A percentile compares a stretch with the other conserved stretches of the same genome.
Conservation (phyloP, 768 basidiomycete species). For the Lactarius quietus region DNA sequence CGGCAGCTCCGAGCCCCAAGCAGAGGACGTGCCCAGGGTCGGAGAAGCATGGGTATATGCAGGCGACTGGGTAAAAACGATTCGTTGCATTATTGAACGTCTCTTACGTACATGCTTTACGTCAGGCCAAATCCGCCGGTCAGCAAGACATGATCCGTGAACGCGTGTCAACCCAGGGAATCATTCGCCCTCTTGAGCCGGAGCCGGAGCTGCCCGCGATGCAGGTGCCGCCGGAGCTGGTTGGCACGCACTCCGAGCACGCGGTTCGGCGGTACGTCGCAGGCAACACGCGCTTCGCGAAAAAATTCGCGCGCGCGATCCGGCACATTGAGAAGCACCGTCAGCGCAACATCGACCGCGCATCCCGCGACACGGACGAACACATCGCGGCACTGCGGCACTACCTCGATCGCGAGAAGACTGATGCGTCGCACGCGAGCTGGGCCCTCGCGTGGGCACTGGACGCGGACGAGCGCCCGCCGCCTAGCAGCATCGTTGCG, state of each 20-base stretch:
- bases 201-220: slow-evolving; percentile 64
- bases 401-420: slow-evolving; percentile 33
- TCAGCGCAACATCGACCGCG: slow-evolving; percentile 57
- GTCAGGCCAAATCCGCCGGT: slow-evolving; percentile 34
- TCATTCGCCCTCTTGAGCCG: slow-evolving; percentile 79
- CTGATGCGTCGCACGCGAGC: slow-evolving; percentile 34
- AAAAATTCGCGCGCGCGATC: slow-evolving; percentile 57
- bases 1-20: slow-evolving; percentile 22
- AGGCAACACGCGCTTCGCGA: slow-evolving; percentile 55
- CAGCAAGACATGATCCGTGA: slow-evolving; percentile 81
- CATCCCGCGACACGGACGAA: slow-evolving; percentile 57
- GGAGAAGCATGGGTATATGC: slow-evolving; percentile 62
- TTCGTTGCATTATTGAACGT: not conserved
- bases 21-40: slow-evolving; percentile 36
- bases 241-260: slow-evolving; percentile 75
- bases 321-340: slow-evolving; percentile 64
- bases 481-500: slow-evolving; percentile 89
- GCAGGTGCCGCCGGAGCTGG: slow-evolving; percentile 54
- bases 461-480: slow-evolving; percentile 76
- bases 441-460: slow-evolving; percentile 88
- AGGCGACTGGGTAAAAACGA: slow-evolving; percentile 39
- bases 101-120: not conserved
- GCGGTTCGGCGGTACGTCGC: slow-evolving; percentile 74
- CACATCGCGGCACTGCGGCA: slow-evolving; percentile 49
- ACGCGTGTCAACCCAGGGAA: slow-evolving; percentile 76